Evolutionary conservation across 2,329 filamentous ascomycete genomes (phyloP).

Genomic region (Penicillium sp.): DNA sequence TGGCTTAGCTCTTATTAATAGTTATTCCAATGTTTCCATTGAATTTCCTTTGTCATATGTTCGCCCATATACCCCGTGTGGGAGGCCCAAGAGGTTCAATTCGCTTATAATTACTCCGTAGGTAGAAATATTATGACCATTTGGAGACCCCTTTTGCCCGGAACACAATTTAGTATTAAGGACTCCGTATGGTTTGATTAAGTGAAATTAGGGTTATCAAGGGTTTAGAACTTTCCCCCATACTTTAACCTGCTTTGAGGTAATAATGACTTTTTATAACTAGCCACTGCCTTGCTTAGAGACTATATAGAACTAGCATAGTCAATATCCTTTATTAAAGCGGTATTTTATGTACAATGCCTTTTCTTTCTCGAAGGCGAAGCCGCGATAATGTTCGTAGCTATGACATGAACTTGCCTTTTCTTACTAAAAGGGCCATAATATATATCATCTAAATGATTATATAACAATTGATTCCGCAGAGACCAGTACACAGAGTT

Average conservation of each 20-base stretch:
- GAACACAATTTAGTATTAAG: background rate
- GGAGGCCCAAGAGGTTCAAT: no score
- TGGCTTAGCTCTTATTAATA: slow-evolving; percentile 3
- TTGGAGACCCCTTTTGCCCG: no score
- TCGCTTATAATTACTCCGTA: no score
- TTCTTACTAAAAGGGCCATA: background rate
- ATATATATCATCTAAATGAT: background rate
- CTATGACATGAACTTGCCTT: background rate
- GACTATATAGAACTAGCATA: background rate
- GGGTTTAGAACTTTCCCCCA: background rate
- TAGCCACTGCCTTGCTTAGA: background rate
- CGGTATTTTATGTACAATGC: background rate
- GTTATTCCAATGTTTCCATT: background rate
- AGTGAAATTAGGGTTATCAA: background rate
- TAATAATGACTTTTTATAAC: background rate
- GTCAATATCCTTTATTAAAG: background rate
- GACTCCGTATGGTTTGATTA: background rate
- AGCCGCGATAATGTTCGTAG: background rate
- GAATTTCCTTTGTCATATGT: no score
- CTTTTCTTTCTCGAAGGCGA: background rate
- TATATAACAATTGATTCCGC: background rate
- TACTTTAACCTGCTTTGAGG: background rate
- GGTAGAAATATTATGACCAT: no score
- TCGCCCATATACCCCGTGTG: no score
- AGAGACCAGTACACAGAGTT: background rate